Base-by-base conservation (phyloP, 2,329 filamentous ascomycete species). In the Paecilomyces dactylethromorphus region DNA sequence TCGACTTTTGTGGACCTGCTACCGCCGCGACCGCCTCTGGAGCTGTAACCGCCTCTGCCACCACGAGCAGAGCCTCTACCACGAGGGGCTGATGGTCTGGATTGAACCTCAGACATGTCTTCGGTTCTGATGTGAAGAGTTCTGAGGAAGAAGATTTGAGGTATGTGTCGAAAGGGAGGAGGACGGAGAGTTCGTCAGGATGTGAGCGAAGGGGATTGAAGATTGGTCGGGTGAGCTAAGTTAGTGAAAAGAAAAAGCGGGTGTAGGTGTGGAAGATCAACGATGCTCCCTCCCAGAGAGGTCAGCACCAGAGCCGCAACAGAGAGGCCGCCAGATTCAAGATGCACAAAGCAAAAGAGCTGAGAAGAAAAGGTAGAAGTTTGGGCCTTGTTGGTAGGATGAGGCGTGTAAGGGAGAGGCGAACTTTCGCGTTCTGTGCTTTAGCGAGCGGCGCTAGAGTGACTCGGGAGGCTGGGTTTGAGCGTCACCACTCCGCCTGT, bases 101-200 rank as follows among this genome's bases (percentile, higher is more conserved):
- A 85, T 83, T 92, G 89, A 81, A 90, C 86, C 85, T 97, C 93
- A 84, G 94, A 96, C 94, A 97, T 97, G 81, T 75, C 78, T 74
- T 76, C 79, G 71, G 75, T 70, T 64, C 60, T 73, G 71, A 64
- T 64, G 63, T 64, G 60, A 63, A 60, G 56, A 64, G 64, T 66
- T 64, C 61, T 62, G 58, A 59, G 65, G 62, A 63, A 61, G 63
- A 68, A 54, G 63, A 68, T 64, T 64, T 60, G 63, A 65, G 63
- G 68, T 64, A 65, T 63, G 62, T 62, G 66, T 63, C 54, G 60
- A 58, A 62, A 65, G 59, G 50, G 62, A 66, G 62, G 62, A 69
- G 59, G 58, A 65, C 59, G 65, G 66, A 65, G 62, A 57, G 54
- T 52, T 45, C 50, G 62, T 63, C 62, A 65, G 61, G 65, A 63